A percentile compares a stretch with the other conserved stretches of the same genome.
Evolutionary conservation across 2,329 filamentous ascomycete species (phyloP).

Genomic region (Stagonosporopsis cucurbitacearum): DNA sequence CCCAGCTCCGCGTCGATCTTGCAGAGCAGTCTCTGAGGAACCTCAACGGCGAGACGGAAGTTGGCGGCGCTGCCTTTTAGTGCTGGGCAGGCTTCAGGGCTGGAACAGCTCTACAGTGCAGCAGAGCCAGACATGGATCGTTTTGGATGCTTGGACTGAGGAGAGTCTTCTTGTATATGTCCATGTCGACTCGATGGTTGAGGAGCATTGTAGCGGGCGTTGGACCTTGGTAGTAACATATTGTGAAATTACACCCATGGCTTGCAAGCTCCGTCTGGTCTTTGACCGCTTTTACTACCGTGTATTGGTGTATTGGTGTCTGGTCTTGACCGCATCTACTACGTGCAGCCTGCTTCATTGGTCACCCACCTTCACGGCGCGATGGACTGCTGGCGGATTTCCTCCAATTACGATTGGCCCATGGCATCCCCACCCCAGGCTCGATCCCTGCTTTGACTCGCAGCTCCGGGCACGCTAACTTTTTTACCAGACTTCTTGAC

Average conservation of each 20-base stretch:
- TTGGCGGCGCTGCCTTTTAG: conserved; percentile 48
- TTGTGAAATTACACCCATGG: not conserved
- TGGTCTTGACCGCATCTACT: no score
- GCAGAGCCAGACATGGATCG: not conserved
- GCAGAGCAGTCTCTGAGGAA: conserved; percentile 55
- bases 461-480: conserved; percentile 33
- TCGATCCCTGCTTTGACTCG: conserved; percentile 34
- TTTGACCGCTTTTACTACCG: not conserved
- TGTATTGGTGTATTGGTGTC: no score
- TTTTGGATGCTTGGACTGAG: conserved; percentile 5
- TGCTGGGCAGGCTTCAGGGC: not conserved
- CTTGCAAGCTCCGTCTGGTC: not conserved
- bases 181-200: no score
- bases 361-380: conserved; percentile 28
- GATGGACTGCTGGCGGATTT: conserved; percentile 32
- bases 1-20: conserved; percentile 54
- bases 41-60: conserved; percentile 50
- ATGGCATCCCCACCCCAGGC: conserved; percentile 15
- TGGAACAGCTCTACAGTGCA: not conserved
- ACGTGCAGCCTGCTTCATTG: not conserved
- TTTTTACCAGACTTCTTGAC: conserved; percentile 28
- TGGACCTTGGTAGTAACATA: conserved; percentile 8
- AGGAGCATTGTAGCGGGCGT: conserved; percentile 22
- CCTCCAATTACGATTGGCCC: conserved; percentile 34
- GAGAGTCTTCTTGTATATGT: conserved; percentile 16